phyloP scores from a whole-genome alignment of 2,329 filamentous ascomycete species.

The Ustulina deusta region DNA sequence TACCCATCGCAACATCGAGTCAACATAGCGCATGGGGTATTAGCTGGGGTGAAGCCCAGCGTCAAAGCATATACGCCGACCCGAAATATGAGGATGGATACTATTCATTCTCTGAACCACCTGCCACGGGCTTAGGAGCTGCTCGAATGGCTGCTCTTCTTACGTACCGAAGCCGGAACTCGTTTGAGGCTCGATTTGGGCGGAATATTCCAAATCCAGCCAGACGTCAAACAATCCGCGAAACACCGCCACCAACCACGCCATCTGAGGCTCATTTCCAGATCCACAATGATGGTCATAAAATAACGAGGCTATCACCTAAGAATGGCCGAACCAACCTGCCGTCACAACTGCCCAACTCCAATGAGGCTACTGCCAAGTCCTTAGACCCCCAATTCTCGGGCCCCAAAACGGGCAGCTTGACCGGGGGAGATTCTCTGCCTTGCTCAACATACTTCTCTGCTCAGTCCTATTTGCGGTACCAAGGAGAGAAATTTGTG shows the following conservation, averaged over 20 bases:
- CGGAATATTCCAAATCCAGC: conserved; percentile 90
- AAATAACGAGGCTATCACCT: conserved; percentile 68
- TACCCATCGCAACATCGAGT: conserved; percentile 87
- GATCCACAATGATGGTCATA: conserved; percentile 86
- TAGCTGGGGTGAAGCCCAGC: conserved; percentile 89
- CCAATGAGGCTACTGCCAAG: conserved; percentile 41
- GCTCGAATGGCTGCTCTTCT: conserved; percentile 96
- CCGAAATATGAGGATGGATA: conserved; percentile 99
- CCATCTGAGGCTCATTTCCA: conserved; percentile 80
- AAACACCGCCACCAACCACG: conserved; percentile 68
- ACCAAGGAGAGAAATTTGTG: conserved; percentile 97
- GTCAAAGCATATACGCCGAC: conserved; percentile 96
- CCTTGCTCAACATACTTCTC: conserved; percentile 91
- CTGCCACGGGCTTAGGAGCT: conserved; percentile 86
- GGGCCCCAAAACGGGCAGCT: conserved; percentile 66
- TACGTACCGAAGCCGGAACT: conserved; percentile 96
- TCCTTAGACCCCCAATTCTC: conserved; percentile 76
- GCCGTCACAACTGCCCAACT: conserved; percentile 39
- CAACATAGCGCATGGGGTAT: conserved; percentile 91
- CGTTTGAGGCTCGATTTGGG: conserved; percentile 94
- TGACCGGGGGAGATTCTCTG: conserved; percentile 64
- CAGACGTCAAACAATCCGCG: conserved; percentile 84
- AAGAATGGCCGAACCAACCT: conserved; percentile 55
- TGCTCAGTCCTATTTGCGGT: conserved; percentile 95
- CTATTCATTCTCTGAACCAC: conserved; percentile 88